A percentile compares a stretch with the other conserved stretches of the same genome.
phyloP scores from a whole-genome alignment of 805 yeast genomes.

The Metschnikowia continentalis region DNA sequence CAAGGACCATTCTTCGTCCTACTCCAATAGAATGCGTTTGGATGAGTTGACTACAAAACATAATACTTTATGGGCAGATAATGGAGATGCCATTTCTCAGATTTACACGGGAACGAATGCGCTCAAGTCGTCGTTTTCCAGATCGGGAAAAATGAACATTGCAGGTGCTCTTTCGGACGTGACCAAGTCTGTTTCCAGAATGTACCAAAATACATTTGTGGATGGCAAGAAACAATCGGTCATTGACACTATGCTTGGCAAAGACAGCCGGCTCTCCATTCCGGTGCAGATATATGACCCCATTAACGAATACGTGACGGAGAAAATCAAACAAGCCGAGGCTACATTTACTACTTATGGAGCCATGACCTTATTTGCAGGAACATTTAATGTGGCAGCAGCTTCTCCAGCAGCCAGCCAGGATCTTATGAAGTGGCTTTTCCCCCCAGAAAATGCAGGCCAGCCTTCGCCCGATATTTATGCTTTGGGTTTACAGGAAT shows the following conservation, averaged over 20 bases:
- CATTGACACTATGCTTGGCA: conserved; percentile 81
- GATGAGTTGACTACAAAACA: conserved; percentile 15
- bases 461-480: conserved; percentile 66
- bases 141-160: conserved; percentile 92
- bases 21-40: conserved; percentile 5
- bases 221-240: conserved; percentile 89
- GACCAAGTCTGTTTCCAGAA: conserved; percentile 89
- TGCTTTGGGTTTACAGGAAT: conserved; percentile 90
- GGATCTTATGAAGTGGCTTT: conserved; percentile 75
- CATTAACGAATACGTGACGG: conserved; percentile 74
- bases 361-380: conserved; percentile 64
- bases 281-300: conserved; percentile 84
- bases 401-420: conserved; percentile 40
- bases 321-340: conserved; percentile 48
- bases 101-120: conserved; percentile 72
- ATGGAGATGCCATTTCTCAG: conserved; percentile 64
- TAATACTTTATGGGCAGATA: conserved; percentile 54
- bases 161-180: conserved; percentile 98
- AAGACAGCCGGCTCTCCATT: conserved; percentile 58
- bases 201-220: conserved; percentile 93
- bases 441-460: conserved; percentile 53
- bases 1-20: conserved; percentile 1
- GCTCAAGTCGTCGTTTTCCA: conserved; percentile 84
- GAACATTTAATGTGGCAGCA: conserved; percentile 88
- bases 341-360: conserved; percentile 57